phyloP scores from a whole-genome alignment of 2,329 filamentous ascomycete genomes.

The Trichoderma lentiforme region DNA sequence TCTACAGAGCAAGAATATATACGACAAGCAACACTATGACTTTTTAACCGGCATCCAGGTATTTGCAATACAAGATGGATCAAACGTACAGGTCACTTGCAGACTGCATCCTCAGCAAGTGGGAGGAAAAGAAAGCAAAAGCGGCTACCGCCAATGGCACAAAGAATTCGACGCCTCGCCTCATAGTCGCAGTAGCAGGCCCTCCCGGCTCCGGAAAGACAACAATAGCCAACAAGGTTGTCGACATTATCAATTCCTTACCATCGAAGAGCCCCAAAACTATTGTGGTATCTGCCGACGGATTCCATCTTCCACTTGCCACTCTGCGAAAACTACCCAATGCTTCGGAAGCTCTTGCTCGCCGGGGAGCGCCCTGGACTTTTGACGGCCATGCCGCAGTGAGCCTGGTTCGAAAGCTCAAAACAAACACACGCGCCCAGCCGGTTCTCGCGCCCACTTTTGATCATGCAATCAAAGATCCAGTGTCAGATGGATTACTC shows the following conservation, averaged over 20 bases:
- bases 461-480: constrained; percentile 73
- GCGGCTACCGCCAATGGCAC: constrained; percentile 7
- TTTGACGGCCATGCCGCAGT: constrained; percentile 29
- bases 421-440: constrained; percentile 14
- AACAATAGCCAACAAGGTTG: constrained; percentile 23
- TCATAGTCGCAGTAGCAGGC: constrained; percentile 24
- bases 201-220: constrained; percentile 25
- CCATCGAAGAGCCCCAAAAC: constrained; percentile 20
- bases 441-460: constrained; percentile 61
- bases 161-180: neutral
- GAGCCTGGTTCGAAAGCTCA: constrained; percentile 23
- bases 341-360: constrained; percentile 29
- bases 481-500: constrained; percentile 60
- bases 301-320: constrained; percentile 29
- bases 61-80: constrained; percentile 23
- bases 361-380: constrained; percentile 34
- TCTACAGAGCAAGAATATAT: neutral
- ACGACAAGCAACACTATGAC: neutral
- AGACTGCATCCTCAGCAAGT: constrained; percentile 23
- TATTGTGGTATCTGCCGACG: constrained; percentile 29
- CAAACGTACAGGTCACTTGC: constrained; percentile 25
- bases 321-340: constrained; percentile 30
- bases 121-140: constrained; percentile 21
- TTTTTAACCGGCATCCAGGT: neutral
- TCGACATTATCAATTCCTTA: constrained; percentile 17